Conservation (phyloP, 2,329 filamentous ascomycete genomes). For the Nothophoma quercina region DNA sequence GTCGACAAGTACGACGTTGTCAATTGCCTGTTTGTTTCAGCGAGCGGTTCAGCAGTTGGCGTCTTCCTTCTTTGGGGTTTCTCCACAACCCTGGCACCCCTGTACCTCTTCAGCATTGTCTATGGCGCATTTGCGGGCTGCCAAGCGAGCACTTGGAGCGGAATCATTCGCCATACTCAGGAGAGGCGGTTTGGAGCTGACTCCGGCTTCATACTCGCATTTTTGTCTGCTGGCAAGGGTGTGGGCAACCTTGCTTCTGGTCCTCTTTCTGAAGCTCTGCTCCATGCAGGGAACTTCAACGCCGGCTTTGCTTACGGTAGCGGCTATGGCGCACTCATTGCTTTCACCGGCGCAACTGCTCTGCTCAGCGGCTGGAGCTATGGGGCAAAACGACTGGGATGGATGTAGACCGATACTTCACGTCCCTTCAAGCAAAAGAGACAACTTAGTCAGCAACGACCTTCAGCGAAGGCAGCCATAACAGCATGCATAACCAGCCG, state of each 20-base stretch:
- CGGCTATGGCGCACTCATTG: slow-evolving; percentile 53
- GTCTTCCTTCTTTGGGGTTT: slow-evolving; percentile 58
- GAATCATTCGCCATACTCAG: slow-evolving; percentile 54
- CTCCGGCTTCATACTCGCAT: slow-evolving; percentile 58
- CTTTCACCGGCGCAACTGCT: slow-evolving; percentile 54
- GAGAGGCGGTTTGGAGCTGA: slow-evolving; percentile 50
- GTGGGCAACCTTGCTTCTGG: slow-evolving; percentile 61
- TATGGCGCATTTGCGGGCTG: slow-evolving; percentile 55
- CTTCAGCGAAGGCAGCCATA: too few relatives aligned
- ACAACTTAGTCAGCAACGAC: too few relatives aligned
- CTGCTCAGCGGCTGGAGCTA: slow-evolving; percentile 41
- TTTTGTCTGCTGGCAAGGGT: slow-evolving; percentile 59
- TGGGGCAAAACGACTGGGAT: slow-evolving; percentile 41
- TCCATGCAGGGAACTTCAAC: slow-evolving; percentile 48
- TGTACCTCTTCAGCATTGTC: slow-evolving; percentile 54
- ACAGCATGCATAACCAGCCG: too few relatives aligned
- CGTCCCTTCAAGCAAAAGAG: neutral
- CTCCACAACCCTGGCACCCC: slow-evolving; percentile 49
- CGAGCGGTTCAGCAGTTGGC: slow-evolving; percentile 44
- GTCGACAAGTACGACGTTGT: slow-evolving; percentile 51
- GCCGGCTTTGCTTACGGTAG: slow-evolving; percentile 53
- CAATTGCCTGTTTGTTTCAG: slow-evolving; percentile 48
- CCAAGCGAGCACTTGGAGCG: slow-evolving; percentile 53
- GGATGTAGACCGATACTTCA: slow-evolving; percentile 27
- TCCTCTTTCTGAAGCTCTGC: slow-evolving; percentile 58